Base-by-base conservation (phyloP, 202 grass and related monocot species). In the Musa balbisiana region DNA sequence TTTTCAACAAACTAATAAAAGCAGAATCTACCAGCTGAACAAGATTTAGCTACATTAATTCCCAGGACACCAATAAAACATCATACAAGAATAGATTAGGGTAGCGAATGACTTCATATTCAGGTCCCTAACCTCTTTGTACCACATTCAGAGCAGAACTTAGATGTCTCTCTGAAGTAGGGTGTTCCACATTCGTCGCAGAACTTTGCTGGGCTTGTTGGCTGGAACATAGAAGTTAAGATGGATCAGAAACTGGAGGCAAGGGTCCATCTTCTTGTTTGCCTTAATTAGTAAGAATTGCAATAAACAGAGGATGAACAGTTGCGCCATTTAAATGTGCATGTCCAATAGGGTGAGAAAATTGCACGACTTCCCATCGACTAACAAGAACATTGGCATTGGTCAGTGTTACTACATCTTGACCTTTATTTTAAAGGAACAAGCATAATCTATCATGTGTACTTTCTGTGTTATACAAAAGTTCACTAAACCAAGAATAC, bases 81-180 rank as follows among this genome's bases (percentile, higher is more conserved):
- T 4, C 9, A 51, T 51, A 52, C 67, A 51, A 51, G 16, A 70
- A 43, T 43, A 43, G 49, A 70, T n/a, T 14, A 27, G 8, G 12
- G 11, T 14, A 26, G 63, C 14, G 19, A 51, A 69, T 17, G 43
- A 9, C 23, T 10, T 49, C 10, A 16, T 8, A 16, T 67, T 87
- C 71, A 90, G 71, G 82, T 89, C 19, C 93, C 94, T 84, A 97
- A 74, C 88, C 94, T 85, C 79, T 93, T 97, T 54, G 90, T 91
- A 59, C 94, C 94, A 71, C 90, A 97, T 53, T 93, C 94, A 22
- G 90, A 97, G 81, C 90, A 97, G 80, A 97, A 97, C 51, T 97
- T 93, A 0, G 94, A 97, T 65, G 90, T 89, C 55, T 88, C 84
- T 86, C 94, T 91, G 67, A 97, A 65, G 83, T 91, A 97, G 14